phyloP scores from a whole-genome alignment of 2,329 filamentous ascomycete genomes.

The Ophiostoma ips region DNA sequence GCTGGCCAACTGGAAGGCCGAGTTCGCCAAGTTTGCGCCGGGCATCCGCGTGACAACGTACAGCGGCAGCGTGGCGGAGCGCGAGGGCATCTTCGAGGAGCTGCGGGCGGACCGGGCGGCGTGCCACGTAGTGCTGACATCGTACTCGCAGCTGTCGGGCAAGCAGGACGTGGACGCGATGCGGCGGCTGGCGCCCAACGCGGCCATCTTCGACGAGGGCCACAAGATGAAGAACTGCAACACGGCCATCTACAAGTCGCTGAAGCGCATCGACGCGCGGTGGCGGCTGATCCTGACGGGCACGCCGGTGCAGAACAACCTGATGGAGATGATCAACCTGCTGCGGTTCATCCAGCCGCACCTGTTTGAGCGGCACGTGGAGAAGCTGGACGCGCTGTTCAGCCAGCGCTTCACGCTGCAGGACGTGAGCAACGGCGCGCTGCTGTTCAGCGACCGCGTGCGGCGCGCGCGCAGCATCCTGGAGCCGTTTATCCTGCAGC shows the following conservation, averaged over 20 bases:
- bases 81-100: conserved; percentile 51
- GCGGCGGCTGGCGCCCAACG: conserved; percentile 33
- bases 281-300: conserved; percentile 82
- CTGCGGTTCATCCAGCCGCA: conserved; percentile 87
- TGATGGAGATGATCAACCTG: conserved; percentile 80
- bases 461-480: conserved; percentile 80
- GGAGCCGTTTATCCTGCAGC: conserved; percentile 84
- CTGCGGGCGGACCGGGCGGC: conserved; percentile 49
- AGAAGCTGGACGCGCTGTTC: conserved; percentile 77
- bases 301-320: conserved; percentile 87
- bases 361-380: conserved; percentile 63
- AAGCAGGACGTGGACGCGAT: conserved; percentile 36
- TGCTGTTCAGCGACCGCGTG: conserved; percentile 79
- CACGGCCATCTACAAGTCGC: conserved; percentile 65
- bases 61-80: conserved; percentile 50
- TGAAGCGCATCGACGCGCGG: conserved; percentile 62
- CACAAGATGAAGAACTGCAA: conserved; percentile 83
- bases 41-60: conserved; percentile 59
- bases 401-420: conserved; percentile 79
- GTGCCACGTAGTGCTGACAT: conserved; percentile 49
- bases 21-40: conserved; percentile 80
- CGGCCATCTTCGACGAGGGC: conserved; percentile 79
- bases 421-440: conserved; percentile 63
- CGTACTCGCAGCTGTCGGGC: conserved; percentile 44
- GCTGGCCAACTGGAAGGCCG: conserved; percentile 86